A percentile compares a stretch with the other conserved stretches of the same genome.
Conservation (phyloP, 257 asterid species). For the Penstemon barbatus region DNA sequence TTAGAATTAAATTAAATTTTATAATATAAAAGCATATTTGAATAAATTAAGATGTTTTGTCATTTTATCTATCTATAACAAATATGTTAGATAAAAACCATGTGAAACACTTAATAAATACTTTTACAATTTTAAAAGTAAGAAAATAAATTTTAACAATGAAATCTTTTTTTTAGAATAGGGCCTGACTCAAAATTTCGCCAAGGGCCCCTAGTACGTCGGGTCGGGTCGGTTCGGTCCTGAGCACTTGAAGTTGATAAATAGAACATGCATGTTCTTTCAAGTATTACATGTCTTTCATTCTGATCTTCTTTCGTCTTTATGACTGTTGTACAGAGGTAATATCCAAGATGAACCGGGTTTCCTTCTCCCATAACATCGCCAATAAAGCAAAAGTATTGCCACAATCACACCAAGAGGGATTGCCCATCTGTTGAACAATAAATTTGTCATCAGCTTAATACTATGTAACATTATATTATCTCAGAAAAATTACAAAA, state of each 20-base stretch:
- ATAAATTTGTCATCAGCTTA: constrained; percentile 6
- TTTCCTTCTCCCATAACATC: constrained; percentile 76
- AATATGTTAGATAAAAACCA: too few species aligned
- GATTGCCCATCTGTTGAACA: constrained; percentile 85
- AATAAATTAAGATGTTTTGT: too few species aligned
- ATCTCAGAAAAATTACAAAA: background rate
- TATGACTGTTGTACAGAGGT: constrained; percentile 66
- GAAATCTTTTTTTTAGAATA: too few species aligned
- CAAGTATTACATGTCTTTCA: constrained; percentile 31
- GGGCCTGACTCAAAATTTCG: too few species aligned
- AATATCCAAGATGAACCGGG: constrained; percentile 56
- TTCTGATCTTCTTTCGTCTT: constrained; percentile 82
- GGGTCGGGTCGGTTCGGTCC: too few species aligned
- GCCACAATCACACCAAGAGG: constrained; percentile 55
- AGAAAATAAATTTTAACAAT: too few species aligned
- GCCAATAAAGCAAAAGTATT: constrained; percentile 62
- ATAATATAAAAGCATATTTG: too few species aligned
- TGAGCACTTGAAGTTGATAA: constrained; percentile 37
- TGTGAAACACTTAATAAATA: too few species aligned
- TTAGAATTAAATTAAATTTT: too few species aligned
- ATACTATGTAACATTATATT: background rate
- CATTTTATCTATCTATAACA: too few species aligned
- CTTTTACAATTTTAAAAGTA: too few species aligned
- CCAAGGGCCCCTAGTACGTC: too few species aligned
- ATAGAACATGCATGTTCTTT: background rate